Evolutionary conservation across 2,329 filamentous ascomycete species (phyloP).

Genomic region (Karstenula rhodostoma): DNA sequence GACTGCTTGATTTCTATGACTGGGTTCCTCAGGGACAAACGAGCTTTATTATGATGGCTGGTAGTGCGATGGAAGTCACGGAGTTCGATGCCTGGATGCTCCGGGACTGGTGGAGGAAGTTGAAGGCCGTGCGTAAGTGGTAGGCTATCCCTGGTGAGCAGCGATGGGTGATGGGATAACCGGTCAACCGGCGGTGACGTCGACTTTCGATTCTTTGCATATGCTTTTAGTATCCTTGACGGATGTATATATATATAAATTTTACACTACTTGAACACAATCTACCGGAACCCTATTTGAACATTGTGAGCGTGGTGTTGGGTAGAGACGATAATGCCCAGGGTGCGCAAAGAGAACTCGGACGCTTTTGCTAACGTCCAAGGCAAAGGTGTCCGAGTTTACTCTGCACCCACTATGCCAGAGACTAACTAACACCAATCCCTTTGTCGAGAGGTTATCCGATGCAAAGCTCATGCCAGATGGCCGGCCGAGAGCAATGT

Average conservation of each 20-base stretch:
- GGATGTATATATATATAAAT: not conserved
- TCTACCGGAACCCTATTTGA: not conserved
- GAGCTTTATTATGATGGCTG: constrained; percentile 58
- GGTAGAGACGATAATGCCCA: no score
- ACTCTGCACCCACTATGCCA: no score
- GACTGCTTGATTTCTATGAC: constrained; percentile 53
- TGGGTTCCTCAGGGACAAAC: constrained; percentile 54
- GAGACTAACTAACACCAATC: no score
- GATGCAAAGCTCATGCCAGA: no score
- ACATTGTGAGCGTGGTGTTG: no score
- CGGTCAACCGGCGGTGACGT: not conserved
- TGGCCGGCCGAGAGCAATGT: no score
- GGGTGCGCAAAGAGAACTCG: no score
- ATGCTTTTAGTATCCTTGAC: not conserved
- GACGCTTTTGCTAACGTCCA: no score
- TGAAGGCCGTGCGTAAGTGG: constrained; percentile 31
- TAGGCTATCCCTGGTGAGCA: constrained; percentile 2
- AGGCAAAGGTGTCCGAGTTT: no score
- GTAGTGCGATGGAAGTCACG: constrained; percentile 52
- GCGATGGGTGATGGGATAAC: not conserved
- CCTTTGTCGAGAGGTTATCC: no score
- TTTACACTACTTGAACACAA: not conserved
- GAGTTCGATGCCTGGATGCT: constrained; percentile 62
- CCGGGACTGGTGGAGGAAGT: constrained; percentile 56
- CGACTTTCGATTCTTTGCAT: not conserved